Evolutionary conservation across 1,284 basidiomycete genomes (phyloP), one percentile per base, ranked within the genome.

Genomic region (Sphagnurus paluster): DNA sequence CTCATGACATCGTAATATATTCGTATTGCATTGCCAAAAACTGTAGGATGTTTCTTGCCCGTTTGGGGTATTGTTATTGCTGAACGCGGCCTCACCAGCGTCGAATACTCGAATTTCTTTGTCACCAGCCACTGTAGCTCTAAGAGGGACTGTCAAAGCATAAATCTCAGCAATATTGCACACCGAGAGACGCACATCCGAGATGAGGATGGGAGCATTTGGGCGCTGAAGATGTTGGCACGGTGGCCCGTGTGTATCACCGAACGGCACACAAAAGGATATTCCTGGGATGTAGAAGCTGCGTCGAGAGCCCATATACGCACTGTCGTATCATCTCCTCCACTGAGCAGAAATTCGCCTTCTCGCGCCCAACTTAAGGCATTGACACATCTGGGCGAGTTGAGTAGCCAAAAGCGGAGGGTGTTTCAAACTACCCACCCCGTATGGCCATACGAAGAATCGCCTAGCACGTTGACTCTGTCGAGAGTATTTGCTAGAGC

Each of bases 211-310:
- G 93, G 92, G 1, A 96, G 73, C 76, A 90, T 89, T 44, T 90
- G 84, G 2, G 83, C 83, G 48, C 84, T 87, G 72, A 98, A 98
- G 49, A 98, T 93, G 62, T 97, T 97, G 13, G 78, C 82, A 21
- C 71, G 75, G 67, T 98, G 94, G 1, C 90, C 91, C 1, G 90
- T 93, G 10, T 76, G 61, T 48, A 93, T 84, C 49, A 80, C 79
- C 30, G 72, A 71, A 49, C 72, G 77, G 62, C 78, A 87, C 46
- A 66, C 72, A 64, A 78, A 90, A 42, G 81, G 88, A 87, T 60
- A 94, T 69, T 64, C 87, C 75, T 53, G 91, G 68, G 45, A 82
- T 80, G 60, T 44, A 42, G 56, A 49, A 43, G 63, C 45, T 42
- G 55, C 41, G 48, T 64, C 63, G 53, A 64, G 62, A 34, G 54